Percentiles rank a stretch among this genome's conserved stretches.
phyloP scores from a whole-genome alignment of 1,139 yeast genomes.

The Suhomyces taliae region DNA sequence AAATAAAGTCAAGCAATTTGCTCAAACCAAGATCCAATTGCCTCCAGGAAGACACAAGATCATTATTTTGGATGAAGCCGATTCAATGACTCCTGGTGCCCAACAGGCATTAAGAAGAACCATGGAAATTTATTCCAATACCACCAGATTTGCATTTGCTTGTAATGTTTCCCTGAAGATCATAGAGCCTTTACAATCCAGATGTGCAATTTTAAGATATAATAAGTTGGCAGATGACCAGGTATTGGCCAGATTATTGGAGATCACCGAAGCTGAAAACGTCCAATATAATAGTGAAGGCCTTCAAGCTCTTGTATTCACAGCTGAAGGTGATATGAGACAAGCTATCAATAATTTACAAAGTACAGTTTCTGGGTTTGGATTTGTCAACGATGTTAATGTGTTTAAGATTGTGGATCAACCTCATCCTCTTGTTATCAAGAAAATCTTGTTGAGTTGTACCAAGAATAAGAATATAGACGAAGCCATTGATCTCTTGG shows the following conservation, averaged over 20 bases:
- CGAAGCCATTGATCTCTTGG: conserved; percentile 64
- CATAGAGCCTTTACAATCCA: conserved; percentile 93
- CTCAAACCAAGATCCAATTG: conserved; percentile 72
- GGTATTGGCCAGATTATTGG: conserved; percentile 72
- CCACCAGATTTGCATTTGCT: conserved; percentile 96
- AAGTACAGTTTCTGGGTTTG: conserved; percentile 92
- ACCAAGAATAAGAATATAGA: conserved; percentile 56
- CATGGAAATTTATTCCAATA: conserved; percentile 91
- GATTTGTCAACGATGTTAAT: conserved; percentile 82
- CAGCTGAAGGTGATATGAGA: conserved; percentile 99
- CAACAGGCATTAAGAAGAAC: conserved; percentile 97
- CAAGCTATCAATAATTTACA: conserved; percentile 95
- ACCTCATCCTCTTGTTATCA: conserved; percentile 89
- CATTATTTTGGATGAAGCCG: conserved; percentile 91
- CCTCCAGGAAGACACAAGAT: conserved; percentile 73
- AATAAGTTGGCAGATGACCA: conserved; percentile 81
- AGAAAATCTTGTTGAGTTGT: conserved; percentile 62
- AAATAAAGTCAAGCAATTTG: conserved; percentile 50
- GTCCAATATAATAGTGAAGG: conserved; percentile 89
- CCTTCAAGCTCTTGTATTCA: conserved; percentile 86
- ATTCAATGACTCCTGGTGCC: conserved; percentile 98
- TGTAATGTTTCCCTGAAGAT: conserved; percentile 93
- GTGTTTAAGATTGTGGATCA: conserved; percentile 95
- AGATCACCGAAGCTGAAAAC: conserved; percentile 67
- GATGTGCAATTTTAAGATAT: conserved; percentile 93